Evolutionary conservation across 805 yeast species (phyloP), one percentile per base, ranked within the genome.

Genomic region (Ogataea zsoltii): DNA sequence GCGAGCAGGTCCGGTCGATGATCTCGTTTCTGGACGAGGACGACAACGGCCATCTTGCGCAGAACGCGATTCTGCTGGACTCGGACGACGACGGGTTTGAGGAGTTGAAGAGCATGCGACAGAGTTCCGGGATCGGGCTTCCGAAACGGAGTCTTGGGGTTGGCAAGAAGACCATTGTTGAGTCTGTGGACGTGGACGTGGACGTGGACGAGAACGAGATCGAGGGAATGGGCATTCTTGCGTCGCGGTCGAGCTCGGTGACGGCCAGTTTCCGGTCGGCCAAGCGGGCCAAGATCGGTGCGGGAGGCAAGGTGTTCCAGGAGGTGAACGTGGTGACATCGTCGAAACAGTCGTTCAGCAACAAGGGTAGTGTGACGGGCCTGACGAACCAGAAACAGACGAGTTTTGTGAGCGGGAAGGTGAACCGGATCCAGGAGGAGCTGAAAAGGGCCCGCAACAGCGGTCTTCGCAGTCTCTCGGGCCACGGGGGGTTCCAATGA

Each of bases 71-170:
- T 25, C 67, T 66, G 9, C 69, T 65, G 2, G 62, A 71, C 16
- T 50, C 58, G 60, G 67, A 60, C 36, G 56, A 53, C 23, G 68
- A 65, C 39, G 69, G 65, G 1, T 46, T 56, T 25, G 75, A 72
- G 2, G 65, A 65, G 15, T 62, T 72, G 45, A 72, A 69, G 53
- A 67, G 42, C 7, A 37, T 64, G 80, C 73, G 58, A 72, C 75
- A 1, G 77, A 85, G 7, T 75, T 85, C 50, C 75, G 83, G 37
- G 76, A 75, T 44, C 59, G 79, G 57, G 5, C 25, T 21, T 21
- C 25, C 25, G 5, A 21, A 21, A 72, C 75, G 1, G 78, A 85
- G 9, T 75, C 85, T 50, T 75, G 83, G 37, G 75, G 75, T 44
- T 59, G 79, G 57, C 25, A 26, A 31, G 41, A 9, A 36, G n/a